Evolutionary conservation across 2,329 filamentous ascomycete genomes (phyloP).

Genomic region (Nannizziopsis arthrosporioides): DNA sequence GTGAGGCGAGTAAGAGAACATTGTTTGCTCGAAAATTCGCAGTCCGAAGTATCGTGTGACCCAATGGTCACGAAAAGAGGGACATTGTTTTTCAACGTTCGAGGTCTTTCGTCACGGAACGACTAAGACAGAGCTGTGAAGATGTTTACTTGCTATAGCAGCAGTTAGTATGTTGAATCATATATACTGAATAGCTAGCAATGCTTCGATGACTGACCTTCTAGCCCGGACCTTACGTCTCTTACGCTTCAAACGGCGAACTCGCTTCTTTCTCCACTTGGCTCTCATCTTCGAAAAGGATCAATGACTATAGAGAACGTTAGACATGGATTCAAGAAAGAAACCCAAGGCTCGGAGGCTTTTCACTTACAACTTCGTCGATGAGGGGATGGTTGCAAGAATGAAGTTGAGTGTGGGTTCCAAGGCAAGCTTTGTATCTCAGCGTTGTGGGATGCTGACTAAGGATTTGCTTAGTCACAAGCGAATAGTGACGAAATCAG

Average conservation of each 20-base stretch:
- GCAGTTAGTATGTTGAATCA: conserved; percentile 24
- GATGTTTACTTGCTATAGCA: conserved; percentile 53
- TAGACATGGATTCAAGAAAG: conserved; percentile 7
- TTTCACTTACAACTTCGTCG: conserved; percentile 33
- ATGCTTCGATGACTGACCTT: conserved; percentile 54
- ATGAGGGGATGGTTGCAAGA: conserved; percentile 35
- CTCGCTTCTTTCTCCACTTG: conserved; percentile 99
- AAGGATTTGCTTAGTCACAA: conserved; percentile 26
- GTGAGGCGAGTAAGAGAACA: neutral
- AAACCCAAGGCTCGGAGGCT: neutral
- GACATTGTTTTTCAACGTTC: conserved; percentile 5
- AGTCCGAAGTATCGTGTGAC: conserved; percentile 5
- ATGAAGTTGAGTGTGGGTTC: conserved; percentile 23
- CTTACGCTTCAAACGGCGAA: conserved; percentile 98
- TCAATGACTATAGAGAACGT: conserved; percentile 21
- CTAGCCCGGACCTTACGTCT: conserved; percentile 99
- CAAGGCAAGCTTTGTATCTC: conserved; percentile 22
- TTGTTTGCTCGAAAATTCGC: neutral
- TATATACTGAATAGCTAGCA: neutral
- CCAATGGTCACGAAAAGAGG: neutral
- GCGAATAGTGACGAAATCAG: conserved; percentile 9
- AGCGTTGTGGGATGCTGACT: conserved; percentile 31
- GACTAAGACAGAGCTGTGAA: conserved; percentile 46
- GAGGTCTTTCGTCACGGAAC: conserved; percentile 8
- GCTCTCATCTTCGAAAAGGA: conserved; percentile 58